Percentiles rank a stretch among this genome's conserved stretches.
Conservation (phyloP, 371 early-diverging fungal genomes). For the Mortierella sp. region DNA sequence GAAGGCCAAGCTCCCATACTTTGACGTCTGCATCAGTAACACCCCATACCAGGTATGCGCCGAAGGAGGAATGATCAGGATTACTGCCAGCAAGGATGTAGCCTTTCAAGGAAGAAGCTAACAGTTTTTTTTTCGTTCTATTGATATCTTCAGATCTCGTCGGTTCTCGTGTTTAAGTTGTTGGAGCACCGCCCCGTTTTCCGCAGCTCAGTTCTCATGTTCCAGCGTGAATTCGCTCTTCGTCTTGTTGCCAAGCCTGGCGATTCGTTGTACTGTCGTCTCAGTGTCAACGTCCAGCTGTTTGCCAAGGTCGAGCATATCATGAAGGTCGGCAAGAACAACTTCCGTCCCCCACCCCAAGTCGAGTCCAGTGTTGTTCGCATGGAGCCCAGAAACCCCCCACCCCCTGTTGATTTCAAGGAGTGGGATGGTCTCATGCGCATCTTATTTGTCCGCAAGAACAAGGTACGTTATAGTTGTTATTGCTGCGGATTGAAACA, state of each 20-base stretch:
- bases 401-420: conserved; percentile 94
- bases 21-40: conserved; percentile 99
- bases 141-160: conserved; percentile 76
- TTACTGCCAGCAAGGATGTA: neutral
- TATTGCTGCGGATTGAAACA: neutral
- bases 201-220: conserved; percentile 98
- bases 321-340: conserved; percentile 98
- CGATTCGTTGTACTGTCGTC: conserved; percentile 94
- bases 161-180: conserved; percentile 97
- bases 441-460: conserved; percentile 96
- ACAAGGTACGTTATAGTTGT: conserved; percentile 74
- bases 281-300: conserved; percentile 98
- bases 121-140: neutral
- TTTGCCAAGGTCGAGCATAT: conserved; percentile 97
- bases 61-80: neutral
- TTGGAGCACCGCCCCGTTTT: conserved; percentile 94
- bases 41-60: conserved; percentile 96
- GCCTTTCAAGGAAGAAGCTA: neutral
- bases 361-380: conserved; percentile 98
- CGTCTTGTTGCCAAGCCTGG: conserved; percentile 98
- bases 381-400: conserved; percentile 95
- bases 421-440: conserved; percentile 99
- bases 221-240: conserved; percentile 99
- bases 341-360: conserved; percentile 99
- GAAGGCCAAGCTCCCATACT: conserved; percentile 97